Conservation (phyloP, 768 basidiomycete genomes). For the Naganishia antarctica region DNA sequence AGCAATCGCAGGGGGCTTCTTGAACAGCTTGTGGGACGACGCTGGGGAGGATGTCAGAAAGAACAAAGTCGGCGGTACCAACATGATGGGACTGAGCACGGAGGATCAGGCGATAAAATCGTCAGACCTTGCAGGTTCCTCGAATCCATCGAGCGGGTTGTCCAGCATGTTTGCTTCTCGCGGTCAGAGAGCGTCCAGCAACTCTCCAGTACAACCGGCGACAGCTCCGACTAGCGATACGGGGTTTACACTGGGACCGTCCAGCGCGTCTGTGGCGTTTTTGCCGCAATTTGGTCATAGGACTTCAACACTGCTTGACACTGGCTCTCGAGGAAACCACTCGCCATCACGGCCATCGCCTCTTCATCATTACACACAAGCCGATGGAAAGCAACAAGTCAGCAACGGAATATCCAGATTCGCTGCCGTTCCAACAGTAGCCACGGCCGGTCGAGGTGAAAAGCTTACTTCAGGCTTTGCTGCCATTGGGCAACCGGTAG, state of each 20-base stretch:
- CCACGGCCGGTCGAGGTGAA: slow-evolving; percentile 9
- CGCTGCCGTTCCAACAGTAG: slow-evolving; percentile 13
- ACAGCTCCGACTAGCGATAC: slow-evolving; percentile 19
- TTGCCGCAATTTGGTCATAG: slow-evolving; percentile 53
- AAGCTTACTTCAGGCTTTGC: slow-evolving; percentile 19
- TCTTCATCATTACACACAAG: slow-evolving; percentile 22
- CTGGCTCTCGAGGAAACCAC: slow-evolving; percentile 22
- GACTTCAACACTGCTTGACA: slow-evolving; percentile 16
- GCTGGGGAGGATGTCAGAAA: slow-evolving; percentile 47
- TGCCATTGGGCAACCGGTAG: slow-evolving; percentile 24
- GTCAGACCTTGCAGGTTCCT: slow-evolving; percentile 14
- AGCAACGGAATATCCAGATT: slow-evolving; percentile 1
- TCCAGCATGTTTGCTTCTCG: slow-evolving; percentile 27
- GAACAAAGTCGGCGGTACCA: not conserved
- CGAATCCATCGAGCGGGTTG: slow-evolving; percentile 14
- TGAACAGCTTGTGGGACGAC: slow-evolving; percentile 63
- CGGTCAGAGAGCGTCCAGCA: not conserved
- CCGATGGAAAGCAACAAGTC: slow-evolving; percentile 11
- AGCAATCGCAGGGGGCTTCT: slow-evolving; percentile 39
- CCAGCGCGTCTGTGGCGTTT: slow-evolving; percentile 78
- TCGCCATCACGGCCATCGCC: slow-evolving; percentile 22
- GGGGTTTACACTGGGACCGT: slow-evolving; percentile 55
- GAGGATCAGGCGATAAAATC: not conserved
- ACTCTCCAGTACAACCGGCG: not conserved
- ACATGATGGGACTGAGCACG: not conserved